Evolutionary conservation across 1,139 yeast genomes (phyloP).

Genomic region (Taphrina wiesneri): DNA sequence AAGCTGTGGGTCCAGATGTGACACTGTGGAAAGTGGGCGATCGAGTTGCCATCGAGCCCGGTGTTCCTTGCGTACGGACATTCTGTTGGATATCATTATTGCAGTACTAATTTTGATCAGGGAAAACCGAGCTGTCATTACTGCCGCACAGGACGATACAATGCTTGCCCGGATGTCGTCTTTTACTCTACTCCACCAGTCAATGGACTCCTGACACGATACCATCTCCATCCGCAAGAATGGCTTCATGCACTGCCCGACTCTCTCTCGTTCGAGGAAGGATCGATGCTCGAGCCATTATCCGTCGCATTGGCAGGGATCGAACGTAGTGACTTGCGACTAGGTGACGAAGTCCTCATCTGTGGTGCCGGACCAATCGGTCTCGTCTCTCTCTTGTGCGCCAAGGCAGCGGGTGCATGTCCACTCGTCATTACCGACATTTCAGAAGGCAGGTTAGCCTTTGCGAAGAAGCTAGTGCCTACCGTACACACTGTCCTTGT

Average conservation of each 20-base stretch:
- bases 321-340: slow-evolving; percentile 63
- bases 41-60: slow-evolving; percentile 81
- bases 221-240: slow-evolving; percentile 71
- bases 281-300: slow-evolving; percentile 86
- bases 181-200: slow-evolving; percentile 81
- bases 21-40: slow-evolving; percentile 68
- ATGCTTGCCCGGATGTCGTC: slow-evolving; percentile 72
- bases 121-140: slow-evolving; percentile 55
- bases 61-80: slow-evolving; percentile 64
- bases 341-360: slow-evolving; percentile 74
- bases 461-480: slow-evolving; percentile 61
- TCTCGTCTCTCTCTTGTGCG: slow-evolving; percentile 72
- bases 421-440: slow-evolving; percentile 67
- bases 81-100: no score
- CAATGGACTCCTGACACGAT: slow-evolving; percentile 65
- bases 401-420: slow-evolving; percentile 79
- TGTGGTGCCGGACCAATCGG: slow-evolving; percentile 97
- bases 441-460: slow-evolving; percentile 58
- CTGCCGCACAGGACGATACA: slow-evolving; percentile 72
- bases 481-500: slow-evolving; percentile 62
- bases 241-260: slow-evolving; percentile 74
- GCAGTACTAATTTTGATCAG: background rate
- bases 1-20: slow-evolving; percentile 64
- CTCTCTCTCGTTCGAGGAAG: slow-evolving; percentile 71
- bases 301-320: slow-evolving; percentile 84